Conservation (phyloP, 371 early-diverging fungal genomes). For the Chytridiales sp. region DNA sequence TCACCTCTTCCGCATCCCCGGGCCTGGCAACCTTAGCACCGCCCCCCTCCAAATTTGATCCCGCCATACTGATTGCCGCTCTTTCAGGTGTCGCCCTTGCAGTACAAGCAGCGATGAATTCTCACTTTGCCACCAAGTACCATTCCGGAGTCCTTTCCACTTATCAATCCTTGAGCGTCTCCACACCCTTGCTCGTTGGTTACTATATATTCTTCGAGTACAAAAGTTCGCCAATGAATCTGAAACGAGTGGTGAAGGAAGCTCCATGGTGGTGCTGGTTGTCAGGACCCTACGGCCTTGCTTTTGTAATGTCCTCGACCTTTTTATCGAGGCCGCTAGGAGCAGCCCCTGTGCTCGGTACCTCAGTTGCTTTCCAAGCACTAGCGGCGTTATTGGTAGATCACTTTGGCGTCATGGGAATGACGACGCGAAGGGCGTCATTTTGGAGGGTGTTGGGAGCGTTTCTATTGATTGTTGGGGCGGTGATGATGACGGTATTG, state of each 20-base stretch:
- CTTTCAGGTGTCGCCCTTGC: too few species aligned
- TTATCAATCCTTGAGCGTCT: not conserved
- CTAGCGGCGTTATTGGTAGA: not conserved
- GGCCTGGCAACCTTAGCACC: too few species aligned
- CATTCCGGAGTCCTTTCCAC: not conserved
- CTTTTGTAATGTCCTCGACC: not conserved
- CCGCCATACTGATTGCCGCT: too few species aligned
- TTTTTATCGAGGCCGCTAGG: constrained; percentile 4
- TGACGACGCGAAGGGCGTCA: not conserved
- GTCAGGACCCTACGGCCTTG: not conserved
- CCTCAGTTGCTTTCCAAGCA: not conserved
- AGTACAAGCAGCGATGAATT: too few species aligned
- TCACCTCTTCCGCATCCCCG: too few species aligned
- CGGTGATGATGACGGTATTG: constrained; percentile 8
- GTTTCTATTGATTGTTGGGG: constrained; percentile 7
- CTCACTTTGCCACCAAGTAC: not conserved
- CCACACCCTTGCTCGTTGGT: not conserved
- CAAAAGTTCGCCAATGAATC: not conserved
- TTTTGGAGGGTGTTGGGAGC: not conserved
- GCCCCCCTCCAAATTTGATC: too few species aligned
- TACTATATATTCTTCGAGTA: not conserved
- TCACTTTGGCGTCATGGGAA: constrained; percentile 9
- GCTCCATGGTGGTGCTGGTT: constrained; percentile 9
- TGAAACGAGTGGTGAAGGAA: not conserved
- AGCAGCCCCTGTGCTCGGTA: not conserved